Conservation (phyloP, 352 stramenopile species). For the Globisporangium ultimum region DNA sequence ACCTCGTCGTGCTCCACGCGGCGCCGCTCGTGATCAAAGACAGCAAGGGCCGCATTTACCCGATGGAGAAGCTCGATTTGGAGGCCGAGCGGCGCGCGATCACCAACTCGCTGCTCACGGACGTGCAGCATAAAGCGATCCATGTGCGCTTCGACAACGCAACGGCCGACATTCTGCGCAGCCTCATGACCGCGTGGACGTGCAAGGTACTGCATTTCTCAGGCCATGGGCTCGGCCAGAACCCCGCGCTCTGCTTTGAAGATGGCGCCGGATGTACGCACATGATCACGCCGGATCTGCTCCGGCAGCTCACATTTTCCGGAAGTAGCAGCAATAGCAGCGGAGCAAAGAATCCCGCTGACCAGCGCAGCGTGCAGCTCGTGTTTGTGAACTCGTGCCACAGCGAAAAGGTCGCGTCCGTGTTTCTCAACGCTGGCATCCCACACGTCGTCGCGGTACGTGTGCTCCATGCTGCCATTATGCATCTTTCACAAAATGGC, state of each 20-base stretch:
- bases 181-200: constrained; percentile 73
- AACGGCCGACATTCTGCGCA: constrained; percentile 68
- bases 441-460: constrained; percentile 88
- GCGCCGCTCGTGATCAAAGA: constrained; percentile 79
- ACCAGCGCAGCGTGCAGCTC: constrained; percentile 39
- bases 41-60: constrained; percentile 60
- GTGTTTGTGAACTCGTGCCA: constrained; percentile 87
- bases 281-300: constrained; percentile 60
- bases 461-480: neutral
- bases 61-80: constrained; percentile 83
- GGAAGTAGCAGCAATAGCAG: constrained; percentile 17
- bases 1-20: constrained; percentile 81
- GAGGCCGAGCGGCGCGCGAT: constrained; percentile 71
- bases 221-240: constrained; percentile 64
- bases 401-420: constrained; percentile 81
- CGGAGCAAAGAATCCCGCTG: neutral
- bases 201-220: constrained; percentile 80
- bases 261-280: constrained; percentile 70
- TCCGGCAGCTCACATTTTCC: constrained; percentile 70
- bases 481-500: neutral
- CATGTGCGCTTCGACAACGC: constrained; percentile 77
- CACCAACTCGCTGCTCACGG: constrained; percentile 60
- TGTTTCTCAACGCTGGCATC: constrained; percentile 88
- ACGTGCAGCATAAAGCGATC: constrained; percentile 73
- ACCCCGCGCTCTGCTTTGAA: constrained; percentile 76